phyloP scores from a whole-genome alignment of 257 asterid genomes.

The Nicotiana sylvestris region DNA sequence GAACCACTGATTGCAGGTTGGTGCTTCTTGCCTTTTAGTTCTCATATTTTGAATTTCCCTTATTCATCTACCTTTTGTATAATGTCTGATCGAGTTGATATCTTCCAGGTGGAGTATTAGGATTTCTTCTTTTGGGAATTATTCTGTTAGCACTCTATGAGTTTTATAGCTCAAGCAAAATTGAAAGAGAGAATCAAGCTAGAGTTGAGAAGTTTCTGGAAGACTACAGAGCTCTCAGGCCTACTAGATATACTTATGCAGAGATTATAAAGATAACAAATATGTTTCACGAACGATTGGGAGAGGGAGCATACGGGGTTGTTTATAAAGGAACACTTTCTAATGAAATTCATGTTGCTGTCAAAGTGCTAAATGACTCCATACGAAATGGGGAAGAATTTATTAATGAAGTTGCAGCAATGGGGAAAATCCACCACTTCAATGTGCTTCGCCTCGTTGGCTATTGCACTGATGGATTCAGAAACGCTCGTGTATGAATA shows the following conservation, averaged over 20 bases:
- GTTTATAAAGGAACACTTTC: slow-evolving; percentile 38
- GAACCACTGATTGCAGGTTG: background rate
- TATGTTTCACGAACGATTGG: slow-evolving; percentile 24
- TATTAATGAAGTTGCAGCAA: slow-evolving; percentile 39
- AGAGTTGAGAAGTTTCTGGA: slow-evolving; percentile 25
- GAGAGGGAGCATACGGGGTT: slow-evolving; percentile 40
- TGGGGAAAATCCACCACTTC: slow-evolving; percentile 36
- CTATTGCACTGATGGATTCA: slow-evolving; percentile 37
- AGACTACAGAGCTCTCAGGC: slow-evolving; percentile 5
- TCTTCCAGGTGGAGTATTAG: background rate
- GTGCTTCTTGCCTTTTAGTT: background rate
- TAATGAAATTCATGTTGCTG: slow-evolving; percentile 31
- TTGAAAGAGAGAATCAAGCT: slow-evolving; percentile 14
- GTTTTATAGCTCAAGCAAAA: background rate
- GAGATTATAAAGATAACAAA: slow-evolving; percentile 39
- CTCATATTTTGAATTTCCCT: too few species aligned
- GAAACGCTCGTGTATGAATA: slow-evolving; percentile 34
- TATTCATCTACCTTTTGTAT: too few species aligned
- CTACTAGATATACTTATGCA: slow-evolving; percentile 36
- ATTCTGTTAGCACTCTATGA: slow-evolving; percentile 7
- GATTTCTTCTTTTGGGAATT: background rate
- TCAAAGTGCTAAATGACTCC: slow-evolving; percentile 24
- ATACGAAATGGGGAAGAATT: slow-evolving; percentile 38
- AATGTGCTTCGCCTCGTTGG: slow-evolving; percentile 32
- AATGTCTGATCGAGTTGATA: background rate